phyloP scores from a whole-genome alignment of 345 rosid species.

The Gynandropsis gynandra region DNA sequence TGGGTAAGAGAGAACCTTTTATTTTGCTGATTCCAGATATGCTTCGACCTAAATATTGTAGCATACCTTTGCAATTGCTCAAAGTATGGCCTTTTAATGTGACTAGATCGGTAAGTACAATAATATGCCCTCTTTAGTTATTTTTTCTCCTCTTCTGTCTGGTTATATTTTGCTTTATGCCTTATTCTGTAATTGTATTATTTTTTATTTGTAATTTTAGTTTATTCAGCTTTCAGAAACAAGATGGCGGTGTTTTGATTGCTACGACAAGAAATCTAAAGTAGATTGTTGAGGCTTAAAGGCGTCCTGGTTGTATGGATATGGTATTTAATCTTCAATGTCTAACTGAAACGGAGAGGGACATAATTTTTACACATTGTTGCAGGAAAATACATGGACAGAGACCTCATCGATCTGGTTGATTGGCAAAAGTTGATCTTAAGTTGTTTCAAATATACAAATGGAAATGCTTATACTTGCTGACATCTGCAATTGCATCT shows the following conservation, averaged over 20 bases:
- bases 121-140: too few relatives aligned
- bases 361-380: constrained; percentile 58
- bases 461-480: background rate
- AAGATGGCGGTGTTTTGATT: constrained; percentile 97
- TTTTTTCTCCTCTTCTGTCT: too few relatives aligned
- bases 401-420: constrained; percentile 62
- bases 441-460: constrained; percentile 10
- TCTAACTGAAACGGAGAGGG: constrained; percentile 88
- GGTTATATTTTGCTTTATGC: too few relatives aligned
- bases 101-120: background rate
- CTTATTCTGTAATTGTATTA: too few relatives aligned
- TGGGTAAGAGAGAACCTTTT: constrained; percentile 48
- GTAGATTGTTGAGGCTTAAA: constrained; percentile 86
- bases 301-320: constrained; percentile 96
- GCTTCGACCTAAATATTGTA: too few relatives aligned
- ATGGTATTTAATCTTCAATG: constrained; percentile 82
- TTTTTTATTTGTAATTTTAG: constrained; percentile 1
- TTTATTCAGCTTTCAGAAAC: constrained; percentile 78
- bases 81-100: background rate
- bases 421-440: constrained; percentile 78
- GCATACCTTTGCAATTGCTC: constrained; percentile 5
- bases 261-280: constrained; percentile 86
- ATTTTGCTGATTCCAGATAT: constrained; percentile 2
- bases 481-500: too few relatives aligned
- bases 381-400: constrained; percentile 89